A percentile compares a stretch with the other conserved stretches of the same genome.
phyloP scores from a whole-genome alignment of 1,284 basidiomycete genomes.

The Cutaneotrichosporon sp. region DNA sequence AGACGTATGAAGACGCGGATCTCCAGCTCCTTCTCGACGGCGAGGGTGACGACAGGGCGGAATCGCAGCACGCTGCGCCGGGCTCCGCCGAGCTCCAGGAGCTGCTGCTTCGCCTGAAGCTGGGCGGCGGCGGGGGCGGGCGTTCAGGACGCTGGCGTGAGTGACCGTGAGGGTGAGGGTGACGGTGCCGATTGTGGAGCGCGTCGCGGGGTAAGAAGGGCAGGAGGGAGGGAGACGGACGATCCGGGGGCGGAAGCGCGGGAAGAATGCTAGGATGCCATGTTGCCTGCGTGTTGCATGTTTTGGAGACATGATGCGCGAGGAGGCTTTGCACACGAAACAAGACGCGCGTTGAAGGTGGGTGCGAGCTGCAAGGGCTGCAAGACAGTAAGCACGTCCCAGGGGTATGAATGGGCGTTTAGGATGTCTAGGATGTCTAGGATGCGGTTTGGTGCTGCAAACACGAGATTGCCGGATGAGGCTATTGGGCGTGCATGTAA shows the following conservation, averaged over 20 bases:
- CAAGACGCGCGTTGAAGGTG: too few relatives aligned
- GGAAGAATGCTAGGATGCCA: not conserved
- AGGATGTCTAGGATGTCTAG: too few relatives aligned
- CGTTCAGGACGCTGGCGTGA: not conserved
- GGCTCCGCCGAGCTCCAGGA: constrained; percentile 30
- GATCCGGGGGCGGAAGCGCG: not conserved
- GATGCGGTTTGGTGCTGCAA: not conserved
- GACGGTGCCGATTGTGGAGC: not conserved
- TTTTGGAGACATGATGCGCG: not conserved
- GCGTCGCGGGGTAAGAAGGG: not conserved
- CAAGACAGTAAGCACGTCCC: too few relatives aligned
- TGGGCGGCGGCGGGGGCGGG: constrained; percentile 7
- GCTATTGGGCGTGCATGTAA: not conserved
- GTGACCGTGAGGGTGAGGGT: not conserved
- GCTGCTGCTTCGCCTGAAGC: constrained; percentile 29
- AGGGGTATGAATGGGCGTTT: too few relatives aligned
- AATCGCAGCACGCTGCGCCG: not conserved
- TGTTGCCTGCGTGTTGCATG: not conserved
- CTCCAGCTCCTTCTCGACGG: constrained; percentile 33
- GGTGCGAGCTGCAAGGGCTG: too few relatives aligned
- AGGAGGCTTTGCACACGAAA: not conserved
- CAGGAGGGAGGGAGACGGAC: not conserved
- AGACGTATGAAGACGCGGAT: constrained; percentile 24
- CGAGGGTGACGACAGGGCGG: constrained; percentile 16
- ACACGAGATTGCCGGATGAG: not conserved